Conservation (phyloP, 805 yeast genomes). For the Hanseniaspora mollemarum region DNA sequence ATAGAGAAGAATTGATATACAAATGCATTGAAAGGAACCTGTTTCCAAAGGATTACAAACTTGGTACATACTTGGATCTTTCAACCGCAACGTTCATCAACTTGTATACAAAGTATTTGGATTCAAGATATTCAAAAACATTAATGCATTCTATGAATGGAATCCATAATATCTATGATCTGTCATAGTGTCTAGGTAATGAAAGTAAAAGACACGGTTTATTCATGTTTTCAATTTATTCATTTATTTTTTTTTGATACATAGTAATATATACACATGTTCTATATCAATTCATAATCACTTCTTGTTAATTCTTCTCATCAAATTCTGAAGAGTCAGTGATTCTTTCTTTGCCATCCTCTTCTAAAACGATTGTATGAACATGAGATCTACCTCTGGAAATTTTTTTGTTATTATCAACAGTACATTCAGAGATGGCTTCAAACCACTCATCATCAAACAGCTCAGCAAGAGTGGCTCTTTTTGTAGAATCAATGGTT, state of each 20-base stretch:
- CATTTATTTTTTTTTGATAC: background rate
- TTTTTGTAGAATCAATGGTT: constrained; percentile 44
- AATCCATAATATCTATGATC: constrained; percentile 12
- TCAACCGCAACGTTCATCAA: background rate
- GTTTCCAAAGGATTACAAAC: background rate
- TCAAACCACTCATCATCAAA: constrained; percentile 60
- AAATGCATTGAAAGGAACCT: constrained; percentile 12
- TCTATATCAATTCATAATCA: background rate
- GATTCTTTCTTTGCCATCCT: constrained; percentile 27
- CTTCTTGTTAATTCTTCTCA: background rate
- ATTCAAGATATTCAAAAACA: constrained; percentile 8
- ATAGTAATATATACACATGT: background rate
- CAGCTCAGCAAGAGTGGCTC: constrained; percentile 60
- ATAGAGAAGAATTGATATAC: constrained; percentile 12
- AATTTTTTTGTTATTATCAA: constrained; percentile 32
- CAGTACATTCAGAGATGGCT: constrained; percentile 52
- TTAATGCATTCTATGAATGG: constrained; percentile 10
- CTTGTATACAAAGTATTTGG: background rate
- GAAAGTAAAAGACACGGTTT: too few relatives aligned
- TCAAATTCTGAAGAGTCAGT: constrained; percentile 14
- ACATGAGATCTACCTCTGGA: constrained; percentile 39
- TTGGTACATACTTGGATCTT: background rate
- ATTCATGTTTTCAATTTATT: too few relatives aligned
- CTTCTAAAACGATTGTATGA: constrained; percentile 41
- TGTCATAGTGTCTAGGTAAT: constrained; percentile 1